Conservation (phyloP, 768 basidiomycete species). For the Termitomyces sp. region DNA sequence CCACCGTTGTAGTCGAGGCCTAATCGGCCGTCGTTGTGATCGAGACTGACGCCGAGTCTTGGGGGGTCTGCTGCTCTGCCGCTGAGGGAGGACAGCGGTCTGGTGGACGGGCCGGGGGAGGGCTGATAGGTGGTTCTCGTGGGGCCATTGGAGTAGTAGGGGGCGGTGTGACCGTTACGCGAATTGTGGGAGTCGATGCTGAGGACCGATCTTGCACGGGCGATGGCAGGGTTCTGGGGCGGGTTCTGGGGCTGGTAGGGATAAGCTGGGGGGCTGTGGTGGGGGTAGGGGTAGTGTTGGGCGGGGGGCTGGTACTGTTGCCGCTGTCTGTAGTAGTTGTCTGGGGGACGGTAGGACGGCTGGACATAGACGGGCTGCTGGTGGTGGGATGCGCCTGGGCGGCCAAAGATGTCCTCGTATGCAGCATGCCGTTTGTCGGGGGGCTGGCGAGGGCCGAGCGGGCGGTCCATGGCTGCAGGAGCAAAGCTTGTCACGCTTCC, state of each 20-base stretch:
- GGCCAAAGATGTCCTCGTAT: slow-evolving; percentile 86
- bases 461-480: slow-evolving; percentile 41
- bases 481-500: slow-evolving; percentile 15
- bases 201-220: too few species aligned
- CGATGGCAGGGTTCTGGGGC: too few species aligned
- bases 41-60: slow-evolving; percentile 41
- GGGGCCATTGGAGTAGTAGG: too few species aligned
- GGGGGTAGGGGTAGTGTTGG: slow-evolving; percentile 39
- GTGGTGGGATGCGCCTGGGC: slow-evolving; percentile 62
- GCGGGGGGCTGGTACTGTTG: slow-evolving; percentile 14
- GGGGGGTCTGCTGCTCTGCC: slow-evolving; percentile 18
- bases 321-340: too few species aligned
- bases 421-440: slow-evolving; percentile 79
- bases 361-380: slow-evolving; percentile 25
- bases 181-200: too few species aligned
- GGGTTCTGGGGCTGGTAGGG: too few species aligned
- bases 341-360: slow-evolving; percentile 23
- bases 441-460: slow-evolving; percentile 54
- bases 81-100: too few species aligned
- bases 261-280: too few species aligned
- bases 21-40: slow-evolving; percentile 32
- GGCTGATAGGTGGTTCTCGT: too few species aligned
- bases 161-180: too few species aligned
- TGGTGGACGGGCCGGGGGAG: too few species aligned
- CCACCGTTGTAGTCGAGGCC: slow-evolving; percentile 1